Percentiles rank a stretch among this genome's conserved stretches.
Conservation (phyloP, 192 early-diverging fungal species). For the Coemansia sp. region DNA sequence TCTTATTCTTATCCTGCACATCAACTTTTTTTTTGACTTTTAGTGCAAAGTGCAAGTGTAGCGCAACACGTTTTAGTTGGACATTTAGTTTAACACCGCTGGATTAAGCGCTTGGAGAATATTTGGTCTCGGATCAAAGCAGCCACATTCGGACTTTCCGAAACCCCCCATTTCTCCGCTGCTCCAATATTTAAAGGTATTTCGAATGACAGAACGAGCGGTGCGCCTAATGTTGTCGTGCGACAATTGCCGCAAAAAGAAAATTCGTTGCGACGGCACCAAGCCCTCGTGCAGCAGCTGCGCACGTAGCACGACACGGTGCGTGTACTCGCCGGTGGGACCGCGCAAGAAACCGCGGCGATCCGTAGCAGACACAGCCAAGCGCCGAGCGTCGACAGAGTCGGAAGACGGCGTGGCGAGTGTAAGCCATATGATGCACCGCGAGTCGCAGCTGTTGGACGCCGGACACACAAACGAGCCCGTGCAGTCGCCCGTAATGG, state of each 20-base stretch:
- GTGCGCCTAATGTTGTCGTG: constrained; percentile 12
- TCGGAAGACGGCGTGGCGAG: constrained; percentile 16
- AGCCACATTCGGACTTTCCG: too few species aligned
- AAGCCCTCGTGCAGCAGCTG: constrained; percentile 55
- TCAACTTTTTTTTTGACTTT: too few species aligned
- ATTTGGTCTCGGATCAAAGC: too few species aligned
- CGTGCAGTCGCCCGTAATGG: constrained; percentile 31
- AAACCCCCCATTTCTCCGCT: too few species aligned
- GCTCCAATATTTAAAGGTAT: too few species aligned
- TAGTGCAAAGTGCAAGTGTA: too few species aligned
- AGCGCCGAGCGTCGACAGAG: constrained; percentile 32
- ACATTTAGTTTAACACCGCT: too few species aligned
- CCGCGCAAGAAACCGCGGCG: constrained; percentile 47
- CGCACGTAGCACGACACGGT: constrained; percentile 28
- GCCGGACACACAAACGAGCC: not conserved
- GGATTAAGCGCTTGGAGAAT: too few species aligned
- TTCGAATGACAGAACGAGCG: not conserved
- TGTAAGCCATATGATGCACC: constrained; percentile 37
- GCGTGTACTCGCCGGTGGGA: constrained; percentile 42
- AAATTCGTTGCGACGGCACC: constrained; percentile 52
- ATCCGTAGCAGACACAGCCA: constrained; percentile 5
- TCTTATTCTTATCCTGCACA: too few species aligned
- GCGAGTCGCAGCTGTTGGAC: constrained; percentile 15
- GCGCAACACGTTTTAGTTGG: too few species aligned
- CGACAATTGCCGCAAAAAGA: constrained; percentile 50